These are phyloP conservation scores for Hippophae rhamnoides DNA, from an alignment of 306 rosid genomes.

Conservation along the genomic window DNA sequence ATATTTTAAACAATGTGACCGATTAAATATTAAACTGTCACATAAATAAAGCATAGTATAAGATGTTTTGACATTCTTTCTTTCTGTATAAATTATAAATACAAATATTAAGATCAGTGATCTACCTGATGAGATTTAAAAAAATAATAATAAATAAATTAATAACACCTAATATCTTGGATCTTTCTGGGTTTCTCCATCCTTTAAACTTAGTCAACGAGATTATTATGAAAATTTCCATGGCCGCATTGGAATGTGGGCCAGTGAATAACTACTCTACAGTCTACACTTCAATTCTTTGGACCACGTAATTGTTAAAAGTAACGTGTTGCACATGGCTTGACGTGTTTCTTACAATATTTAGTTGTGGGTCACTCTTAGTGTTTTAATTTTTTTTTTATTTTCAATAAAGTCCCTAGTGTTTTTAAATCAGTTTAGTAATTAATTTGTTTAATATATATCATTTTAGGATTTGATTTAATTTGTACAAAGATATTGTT, in stretches of 20 bases:
- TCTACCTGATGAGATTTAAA: too few relatives aligned
- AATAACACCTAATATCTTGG: background rate
- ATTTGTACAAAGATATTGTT: too few relatives aligned
- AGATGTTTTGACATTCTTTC: too few relatives aligned
- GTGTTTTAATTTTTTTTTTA: background rate
- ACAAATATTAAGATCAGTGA: too few relatives aligned
- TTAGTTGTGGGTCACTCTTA: background rate
- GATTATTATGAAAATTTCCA: background rate
- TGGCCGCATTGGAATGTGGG: constrained; percentile 1
- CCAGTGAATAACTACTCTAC: background rate
- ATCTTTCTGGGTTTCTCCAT: background rate
- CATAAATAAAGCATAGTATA: too few relatives aligned
- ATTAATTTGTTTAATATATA: too few relatives aligned
- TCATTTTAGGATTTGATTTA: too few relatives aligned
- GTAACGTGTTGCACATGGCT: constrained; percentile 6
- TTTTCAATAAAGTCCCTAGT: background rate
- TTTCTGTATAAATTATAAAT: too few relatives aligned
- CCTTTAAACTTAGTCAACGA: constrained; percentile 1
- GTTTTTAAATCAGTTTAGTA: too few relatives aligned
- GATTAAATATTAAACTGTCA: too few relatives aligned
- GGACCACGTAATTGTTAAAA: background rate
- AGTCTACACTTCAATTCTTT: background rate
- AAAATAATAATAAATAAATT: too few relatives aligned
- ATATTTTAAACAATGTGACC: too few relatives aligned
- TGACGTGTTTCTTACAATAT: background rate